These are phyloP conservation scores for Auricularia sp. DNA, from an alignment of 768 basidiomycete genomes.

Conservation along the genomic window DNA sequence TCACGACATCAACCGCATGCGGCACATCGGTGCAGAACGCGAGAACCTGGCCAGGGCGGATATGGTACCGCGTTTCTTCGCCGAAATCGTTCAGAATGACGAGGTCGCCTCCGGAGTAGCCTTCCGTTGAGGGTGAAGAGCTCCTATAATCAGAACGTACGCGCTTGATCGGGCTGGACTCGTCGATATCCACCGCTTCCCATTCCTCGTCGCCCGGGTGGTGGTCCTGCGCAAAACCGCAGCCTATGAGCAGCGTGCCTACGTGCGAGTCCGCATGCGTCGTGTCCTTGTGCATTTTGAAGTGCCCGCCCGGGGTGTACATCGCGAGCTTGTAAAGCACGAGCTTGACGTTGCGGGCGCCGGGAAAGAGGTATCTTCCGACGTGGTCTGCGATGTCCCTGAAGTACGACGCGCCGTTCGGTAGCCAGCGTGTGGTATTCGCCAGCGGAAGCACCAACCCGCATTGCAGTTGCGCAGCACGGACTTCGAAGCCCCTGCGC, in stretches of 20 bases:
- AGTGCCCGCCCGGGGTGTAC: slow-evolving; percentile 21
- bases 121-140: no score
- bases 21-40: slow-evolving; percentile 26
- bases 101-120: no score
- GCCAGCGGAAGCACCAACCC: neutral
- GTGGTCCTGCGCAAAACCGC: slow-evolving; percentile 15
- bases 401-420: neutral
- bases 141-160: no score
- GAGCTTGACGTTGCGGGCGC: neutral
- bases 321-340: slow-evolving; percentile 26
- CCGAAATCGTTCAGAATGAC: no score
- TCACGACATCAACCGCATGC: slow-evolving; percentile 21
- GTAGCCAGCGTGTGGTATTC: neutral
- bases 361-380: neutral
- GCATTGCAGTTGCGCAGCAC: neutral
- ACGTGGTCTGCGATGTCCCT: neutral
- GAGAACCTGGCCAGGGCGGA: slow-evolving; percentile 14
- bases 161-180: neutral
- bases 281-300: slow-evolving; percentile 22
- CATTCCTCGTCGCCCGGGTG: slow-evolving; percentile 2
- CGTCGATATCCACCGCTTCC: neutral
- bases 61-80: no score
- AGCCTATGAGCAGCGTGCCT: slow-evolving; percentile 25
- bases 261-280: slow-evolving; percentile 18
- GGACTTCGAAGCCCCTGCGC: neutral